Evolutionary conservation across 306 rosid genomes (phyloP), one percentile per base, ranked within the genome.

Genomic region (Vigna angularis): DNA sequence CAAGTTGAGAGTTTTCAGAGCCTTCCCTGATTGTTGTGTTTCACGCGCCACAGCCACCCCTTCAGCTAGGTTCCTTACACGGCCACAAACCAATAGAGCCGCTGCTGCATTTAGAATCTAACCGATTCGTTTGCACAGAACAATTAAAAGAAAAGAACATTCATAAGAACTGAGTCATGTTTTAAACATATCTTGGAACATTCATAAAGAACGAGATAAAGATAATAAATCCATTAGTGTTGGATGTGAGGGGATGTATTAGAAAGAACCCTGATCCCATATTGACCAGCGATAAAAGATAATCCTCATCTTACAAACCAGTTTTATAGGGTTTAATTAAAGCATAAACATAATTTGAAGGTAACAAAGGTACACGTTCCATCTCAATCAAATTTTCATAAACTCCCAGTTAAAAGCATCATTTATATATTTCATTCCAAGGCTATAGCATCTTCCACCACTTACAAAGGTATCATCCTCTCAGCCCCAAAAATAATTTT

Each of bases 31-130:
- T 63, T 61, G 75, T 44, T 93, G 99, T 8, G 91, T 85, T 81
- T 93, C 85, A 1, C 91, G 94, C 13, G 97, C 98, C 85, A 95
- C 22, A 16, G 81, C 42, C 38, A 95, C 85, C 50, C 98, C 99
- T 82, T 93, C 93, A 13, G 84, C 82, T 66, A 91, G 83, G 87
- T 82, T 85, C 65, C 77, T 89, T 81, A 87, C 97, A 24, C 11
- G 77, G 75, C 93, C 87, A 24, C 94, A 85, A 14, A 95, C 98
- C 75, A 90, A 49, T 16, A 92, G 91, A 65, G 96, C 91, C 6
- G 98, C 99, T 10, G 93, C 98, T 8, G 98, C 98, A 84, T 93
- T 95, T 63, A 93, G 79, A 86, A 95, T 73, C 98, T 95, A 66
- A 34, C 26, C 83, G 80, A 53, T 50, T 61, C 52, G 80, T 81